These are phyloP conservation scores for Mucor racemosus DNA, from an alignment of 371 early-diverging fungal species.

Conservation along the genomic window DNA sequence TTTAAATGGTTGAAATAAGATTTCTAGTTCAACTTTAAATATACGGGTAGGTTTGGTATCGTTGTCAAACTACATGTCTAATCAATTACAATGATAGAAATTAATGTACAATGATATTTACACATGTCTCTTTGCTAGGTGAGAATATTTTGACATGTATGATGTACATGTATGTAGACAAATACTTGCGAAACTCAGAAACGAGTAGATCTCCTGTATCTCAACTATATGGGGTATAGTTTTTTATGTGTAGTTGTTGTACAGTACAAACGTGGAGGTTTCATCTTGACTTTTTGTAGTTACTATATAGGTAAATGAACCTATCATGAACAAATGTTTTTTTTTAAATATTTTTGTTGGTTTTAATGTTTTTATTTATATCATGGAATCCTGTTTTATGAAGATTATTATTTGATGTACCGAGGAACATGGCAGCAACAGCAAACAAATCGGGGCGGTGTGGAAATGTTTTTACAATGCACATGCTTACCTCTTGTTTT, in stretches of 20 bases:
- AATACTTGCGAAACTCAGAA: not conserved
- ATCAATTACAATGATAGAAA: no score
- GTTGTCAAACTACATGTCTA: no score
- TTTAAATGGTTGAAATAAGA: no score
- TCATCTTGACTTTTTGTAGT: not conserved
- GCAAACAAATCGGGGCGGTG: no score
- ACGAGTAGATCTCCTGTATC: constrained; percentile 4
- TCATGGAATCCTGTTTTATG: no score
- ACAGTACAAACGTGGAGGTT: not conserved
- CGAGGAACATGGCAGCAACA: no score
- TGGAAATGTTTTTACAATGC: not conserved
- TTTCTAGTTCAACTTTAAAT: no score
- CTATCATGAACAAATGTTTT: not conserved
- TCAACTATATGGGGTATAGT: not conserved
- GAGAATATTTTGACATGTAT: no score
- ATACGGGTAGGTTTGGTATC: no score
- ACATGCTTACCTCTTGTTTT: not conserved
- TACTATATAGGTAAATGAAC: not conserved
- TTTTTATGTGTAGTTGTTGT: constrained; percentile 1
- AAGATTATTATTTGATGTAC: no score
- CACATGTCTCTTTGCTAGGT: no score
- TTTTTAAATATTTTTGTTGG: not conserved
- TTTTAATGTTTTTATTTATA: not conserved
- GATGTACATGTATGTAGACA: not conserved
- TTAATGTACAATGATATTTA: no score